Base-by-base conservation (phyloP, 768 basidiomycete genomes). In the Calocybe indica region DNA sequence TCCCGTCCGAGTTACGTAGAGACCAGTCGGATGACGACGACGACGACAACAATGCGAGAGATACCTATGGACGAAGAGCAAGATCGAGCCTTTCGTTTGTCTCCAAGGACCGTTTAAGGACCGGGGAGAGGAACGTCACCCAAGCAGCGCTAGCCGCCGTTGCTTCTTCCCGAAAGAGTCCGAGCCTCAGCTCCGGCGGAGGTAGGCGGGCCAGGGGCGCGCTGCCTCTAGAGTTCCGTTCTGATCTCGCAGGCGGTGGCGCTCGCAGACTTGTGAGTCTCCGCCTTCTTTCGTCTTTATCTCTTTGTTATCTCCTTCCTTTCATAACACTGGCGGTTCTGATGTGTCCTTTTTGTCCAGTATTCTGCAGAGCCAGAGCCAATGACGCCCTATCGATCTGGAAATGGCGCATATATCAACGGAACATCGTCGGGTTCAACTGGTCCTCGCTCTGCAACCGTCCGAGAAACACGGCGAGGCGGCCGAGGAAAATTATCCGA, bases 91-190 rank as follows among this genome's bases (percentile, higher is more conserved):
- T 35, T 8, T 32, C 45, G 12, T 28, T 35, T 10, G 36, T 48
- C 14, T 59, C 31, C 39, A n/a, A 48, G 36, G 52, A 55, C 12
- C 22, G 22, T 22, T 22, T 22, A 22, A 30, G 54, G 34, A 45
- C 40, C 31, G 47, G 60, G 13, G 59, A 62, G 11, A 62, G 60
- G 30, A 71, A 78, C 55, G 66, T 83, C 31, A 73, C 75, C 1
- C 71, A 73, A 28, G 74, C 80, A 46, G 83, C 84, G 40, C 60
- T 86, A 52, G 80, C 76, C 38, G 78, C 82, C 32, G 76, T 83
- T 37, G 76, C 80, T 5, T 75, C 76, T 3, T 73, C 79, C 28
- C 67, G 82, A 49, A 67, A 72, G 47, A 80, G 78, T 53, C 76
- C 78, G 7, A 68, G 65, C 46, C 59, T 64, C 54, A 30, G 43